Base-by-base conservation (phyloP, 2,329 filamentous ascomycete species). In the Dactylella cylindrospora region DNA sequence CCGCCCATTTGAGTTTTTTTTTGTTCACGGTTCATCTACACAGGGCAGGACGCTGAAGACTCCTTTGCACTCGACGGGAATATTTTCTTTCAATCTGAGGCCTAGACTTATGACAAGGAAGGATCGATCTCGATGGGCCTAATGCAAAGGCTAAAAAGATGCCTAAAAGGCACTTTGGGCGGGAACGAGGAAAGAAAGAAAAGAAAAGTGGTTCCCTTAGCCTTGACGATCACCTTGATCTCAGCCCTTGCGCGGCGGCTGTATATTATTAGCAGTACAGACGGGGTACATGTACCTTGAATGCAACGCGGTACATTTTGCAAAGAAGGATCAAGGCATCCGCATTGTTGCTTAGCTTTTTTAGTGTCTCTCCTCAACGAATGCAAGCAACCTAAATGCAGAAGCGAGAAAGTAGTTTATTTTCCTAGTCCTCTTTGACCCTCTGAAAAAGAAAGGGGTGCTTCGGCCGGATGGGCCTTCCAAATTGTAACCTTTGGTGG, bases 351-450 rank as follows among this genome's bases (percentile, higher is more conserved):
- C 22, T 49, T 22, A 35, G 33, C 44, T 26, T 50, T 44, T 38
- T 50, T 46, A 49, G 35, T 32, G 38, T 46, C 35, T 47, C 41
- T n/a, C n/a, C n/a, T 51, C 47, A 52, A 61, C 54, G 22, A 50
- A 53, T 62, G 49, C 49, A 53, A 32, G 43, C 50, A 62, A 62
- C 57, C 49, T 54, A 62, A 54, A 54, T 49, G 50, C 57, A 54
- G 55, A 61, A 62, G 57, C 57, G 57, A 62, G 43, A 62, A n/a
- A n/a, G n/a, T 62, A 62, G 57, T 53, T 62, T 62, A 62, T 62
- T 62, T 62, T 54, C 20, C 43, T 43, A 44, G 49, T 41, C n/a
- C 38, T 33, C 49, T 53, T 47, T 49, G 31, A 32, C 39, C 44
- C 49, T 47, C 31, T 39, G 49, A 32, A 20, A 52, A 33, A 25